Conservation (phyloP, 192 early-diverging fungal species). For the Martensiomyces pterosporus region DNA sequence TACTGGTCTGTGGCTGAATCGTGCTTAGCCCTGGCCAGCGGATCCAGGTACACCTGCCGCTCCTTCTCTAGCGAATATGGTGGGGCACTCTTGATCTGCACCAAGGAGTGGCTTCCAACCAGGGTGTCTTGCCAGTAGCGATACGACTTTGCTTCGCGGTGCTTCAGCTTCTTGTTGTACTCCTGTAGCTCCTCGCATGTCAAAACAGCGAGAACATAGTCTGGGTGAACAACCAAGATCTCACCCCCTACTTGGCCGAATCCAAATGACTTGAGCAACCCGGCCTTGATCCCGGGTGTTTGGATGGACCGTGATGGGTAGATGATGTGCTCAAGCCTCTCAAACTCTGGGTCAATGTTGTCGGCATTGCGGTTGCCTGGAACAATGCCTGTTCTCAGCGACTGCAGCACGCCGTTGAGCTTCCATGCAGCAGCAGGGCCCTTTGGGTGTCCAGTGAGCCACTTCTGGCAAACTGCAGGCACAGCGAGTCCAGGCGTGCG, state of each 20-base stretch:
- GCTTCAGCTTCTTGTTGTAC: conserved; percentile 62
- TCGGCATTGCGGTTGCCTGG: conserved; percentile 84
- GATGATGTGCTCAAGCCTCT: conserved; percentile 73
- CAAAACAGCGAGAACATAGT: conserved; percentile 75
- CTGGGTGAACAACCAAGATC: conserved; percentile 79
- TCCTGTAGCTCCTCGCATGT: conserved; percentile 62
- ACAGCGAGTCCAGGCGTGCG: conserved; percentile 79
- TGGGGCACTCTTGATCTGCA: conserved; percentile 80
- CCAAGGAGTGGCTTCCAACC: conserved; percentile 72
- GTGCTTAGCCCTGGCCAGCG: conserved; percentile 46
- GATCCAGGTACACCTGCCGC: conserved; percentile 77
- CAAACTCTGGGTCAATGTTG: conserved; percentile 55
- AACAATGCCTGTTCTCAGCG: conserved; percentile 75
- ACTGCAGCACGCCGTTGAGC: conserved; percentile 90
- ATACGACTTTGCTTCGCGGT: conserved; percentile 71
- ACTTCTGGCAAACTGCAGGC: conserved; percentile 85
- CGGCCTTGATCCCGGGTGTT: conserved; percentile 88
- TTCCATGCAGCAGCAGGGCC: conserved; percentile 93
- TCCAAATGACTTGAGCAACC: conserved; percentile 88
- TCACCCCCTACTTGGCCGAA: conserved; percentile 95
- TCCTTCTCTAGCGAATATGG: conserved; percentile 81
- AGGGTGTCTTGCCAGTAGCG: conserved; percentile 86
- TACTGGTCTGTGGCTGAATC: background rate
- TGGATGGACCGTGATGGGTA: conserved; percentile 85
- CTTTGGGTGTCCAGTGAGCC: conserved; percentile 90